Evolutionary conservation across 2,329 filamentous ascomycete genomes (phyloP), one percentile per base, ranked within the genome.

Genomic region (Ceratocystis colombiana): DNA sequence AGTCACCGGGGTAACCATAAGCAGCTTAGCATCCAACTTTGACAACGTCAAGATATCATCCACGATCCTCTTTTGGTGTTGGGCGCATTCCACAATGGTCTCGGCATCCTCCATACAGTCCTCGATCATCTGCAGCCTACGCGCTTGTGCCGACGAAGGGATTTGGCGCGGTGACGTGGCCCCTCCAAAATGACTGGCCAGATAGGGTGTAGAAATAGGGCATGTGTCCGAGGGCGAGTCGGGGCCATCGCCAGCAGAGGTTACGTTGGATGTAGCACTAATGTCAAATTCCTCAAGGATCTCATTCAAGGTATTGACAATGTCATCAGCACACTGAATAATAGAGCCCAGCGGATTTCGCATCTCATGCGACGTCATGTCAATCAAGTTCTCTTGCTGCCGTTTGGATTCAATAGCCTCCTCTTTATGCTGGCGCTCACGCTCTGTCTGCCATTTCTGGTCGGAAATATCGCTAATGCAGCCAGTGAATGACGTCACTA

Each of bases 331-430:
- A 72, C 86, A 89, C 72, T 90, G 87, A 33, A 90, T 76, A 20
- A 90, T 90, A 0, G 87, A 88, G 55, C 82, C 86, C 30, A 90
- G 76, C 0, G 88, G 88, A 70, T 90, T 90, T 30, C 87, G 80
- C 82, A 89, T 86, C 72, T 88, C 86, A 72, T 89, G 86, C 15
- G 83, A 84, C 1, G 82, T 83, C 77, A 90, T 89, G 73, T 90
- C 88, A 71, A 92, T 89, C 71, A 91, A 91, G 69, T 88, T 88
- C 71, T 92, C 88, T 72, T 93, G 89, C 72, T 89, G 87, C 4
- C 86, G 77, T 71, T 82, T 83, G 37, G 80, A 79, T 71, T 84
- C 81, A 30, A 84, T 79, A 1, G 82, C 82, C 66, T 84, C 80
- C 55, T 81, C 79, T 72, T 79, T 82, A 63, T 76, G 77, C 70